Evolutionary conservation across 2,329 filamentous ascomycete species (phyloP), one percentile per base, ranked within the genome.

Genomic region (Alternaria burnsii): DNA sequence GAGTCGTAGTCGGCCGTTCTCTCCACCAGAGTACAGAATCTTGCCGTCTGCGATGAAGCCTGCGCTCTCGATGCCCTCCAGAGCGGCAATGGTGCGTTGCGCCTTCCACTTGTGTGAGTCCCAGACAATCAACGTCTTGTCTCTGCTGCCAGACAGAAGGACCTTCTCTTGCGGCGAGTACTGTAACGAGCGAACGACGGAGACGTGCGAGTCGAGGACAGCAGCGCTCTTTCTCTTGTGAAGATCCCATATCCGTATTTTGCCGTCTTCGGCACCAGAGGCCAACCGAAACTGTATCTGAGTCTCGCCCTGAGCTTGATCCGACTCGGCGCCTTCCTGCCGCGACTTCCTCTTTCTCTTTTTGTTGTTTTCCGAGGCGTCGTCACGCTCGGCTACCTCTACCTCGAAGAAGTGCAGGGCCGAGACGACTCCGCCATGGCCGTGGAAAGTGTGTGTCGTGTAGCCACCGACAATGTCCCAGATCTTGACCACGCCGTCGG

Each of bases 111-210:
- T 93, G 66, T 83, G 87, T 20, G 91, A 86, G 79, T 97, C 91
- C 94, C 95, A 99, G 78, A 96, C 86, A 63, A 95, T 95, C 55
- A 95, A 87, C 0, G 95, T 98, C 82, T 97, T 96, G 81, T 99
- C 95, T 80, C 95, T 87, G 75, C 93, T 91, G 20, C 89, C 93
- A 5, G 93, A 95, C 2, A 99, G 85, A 30, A 99, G 82, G 5
- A 88, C 83, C 72, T 94, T 88, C 72, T 93, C 88, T 55, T 89
- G 82, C 0, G 88, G 78, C 5, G 91, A 95, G 77, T 91, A 99
- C 70, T 95, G 91, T 51, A 99, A 78, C 53, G 88, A 89, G 68
- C 93, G 89, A n/a, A 99, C 92, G 67, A 98, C 92, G 10, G 95
- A 98, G 22, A 97, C 93, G 76, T 99, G 96, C 0, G 93, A 95